Evolutionary conservation across 2,329 filamentous ascomycete genomes (phyloP).

Genomic region (Fusarium fracticaudum): DNA sequence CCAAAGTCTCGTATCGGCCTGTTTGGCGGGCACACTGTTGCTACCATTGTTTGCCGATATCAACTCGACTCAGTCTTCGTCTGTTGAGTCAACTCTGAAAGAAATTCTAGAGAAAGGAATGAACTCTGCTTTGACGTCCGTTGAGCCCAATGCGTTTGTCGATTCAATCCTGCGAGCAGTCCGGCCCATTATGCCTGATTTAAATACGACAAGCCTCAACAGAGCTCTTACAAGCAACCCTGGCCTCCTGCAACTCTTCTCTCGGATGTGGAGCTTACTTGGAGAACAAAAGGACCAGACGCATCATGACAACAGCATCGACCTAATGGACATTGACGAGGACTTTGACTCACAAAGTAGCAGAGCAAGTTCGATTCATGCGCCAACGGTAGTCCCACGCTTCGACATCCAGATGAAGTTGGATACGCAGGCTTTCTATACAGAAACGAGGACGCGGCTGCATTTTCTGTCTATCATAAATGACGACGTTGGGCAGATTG

Average conservation of each 20-base stretch:
- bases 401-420: conserved; percentile 54
- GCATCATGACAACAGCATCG: conserved; percentile 51
- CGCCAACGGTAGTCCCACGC: conserved; percentile 56
- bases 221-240: conserved; percentile 51
- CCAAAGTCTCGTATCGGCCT: conserved; percentile 61
- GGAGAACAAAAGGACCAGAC: conserved; percentile 34
- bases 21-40: conserved; percentile 56
- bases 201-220: conserved; percentile 51
- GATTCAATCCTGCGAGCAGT: conserved; percentile 58
- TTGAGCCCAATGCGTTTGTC: conserved; percentile 58
- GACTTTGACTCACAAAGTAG: conserved; percentile 70
- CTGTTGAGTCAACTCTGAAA: conserved; percentile 57
- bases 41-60: conserved; percentile 58
- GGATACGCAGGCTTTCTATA: conserved; percentile 58
- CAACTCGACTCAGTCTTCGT: conserved; percentile 59
- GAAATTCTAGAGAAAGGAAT: conserved; percentile 54
- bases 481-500: conserved; percentile 57
- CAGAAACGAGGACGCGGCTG: conserved; percentile 58
- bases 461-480: conserved; percentile 55
- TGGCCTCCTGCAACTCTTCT: conserved; percentile 56
- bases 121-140: conserved; percentile 52
- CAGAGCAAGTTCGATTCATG: conserved; percentile 52
- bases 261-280: conserved; percentile 48
- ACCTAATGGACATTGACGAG: conserved; percentile 74
- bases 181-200: conserved; percentile 57